Base-by-base conservation (phyloP, 2,329 filamentous ascomycete species). In the Verticillium dahliae region DNA sequence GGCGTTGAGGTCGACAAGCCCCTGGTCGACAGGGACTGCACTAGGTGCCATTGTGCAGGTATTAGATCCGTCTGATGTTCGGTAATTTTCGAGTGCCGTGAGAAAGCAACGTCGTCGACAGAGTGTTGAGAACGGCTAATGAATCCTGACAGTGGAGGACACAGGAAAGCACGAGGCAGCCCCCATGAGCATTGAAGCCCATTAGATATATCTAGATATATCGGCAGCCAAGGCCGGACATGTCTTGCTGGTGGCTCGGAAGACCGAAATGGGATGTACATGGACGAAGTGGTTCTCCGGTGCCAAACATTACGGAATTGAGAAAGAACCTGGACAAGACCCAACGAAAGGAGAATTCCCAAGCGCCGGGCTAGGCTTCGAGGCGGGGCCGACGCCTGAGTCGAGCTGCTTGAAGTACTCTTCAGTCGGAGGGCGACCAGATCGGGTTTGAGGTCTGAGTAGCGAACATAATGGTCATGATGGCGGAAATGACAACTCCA, bases 31-130 rank as follows among this genome's bases (percentile, higher is more conserved):
- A 54, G 62, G 37, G 34, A 62, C 62, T 58, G 63, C 62, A 57
- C 63, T 64, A 31, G 62, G 63, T 14, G 63, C 63, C 63, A 65
- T 65, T 58, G 38, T 57, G 56, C 56, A 38, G 59, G 6, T 33
- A 33, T 22, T 2, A 31, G 33, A 13, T 41, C 56, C 34, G 52
- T 4, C 27, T 22, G 60, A 56, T 33, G 50, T 39, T 57, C 56
- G 56, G 41, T 41, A 37, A 50, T 50, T 37, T 27, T 15, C 10
- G 39, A 37, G 31, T 61, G 54, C 52, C 33, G 38, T 27, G 13
- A 56, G 59, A 38, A 14, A 37, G 31, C 15, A 27, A 31, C 14
- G 57, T 37, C 33, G 33, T 27, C 27, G 27, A 4, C 27, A 27
- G 27, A 27, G 2, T 4, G 27, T 27, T 27, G 27, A 27, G 27